Percentiles rank a stretch among this genome's conserved stretches.
These are phyloP conservation scores for Corniculantispora saksenae DNA, from an alignment of 2,329 filamentous ascomycete genomes.

Conservation along the genomic window DNA sequence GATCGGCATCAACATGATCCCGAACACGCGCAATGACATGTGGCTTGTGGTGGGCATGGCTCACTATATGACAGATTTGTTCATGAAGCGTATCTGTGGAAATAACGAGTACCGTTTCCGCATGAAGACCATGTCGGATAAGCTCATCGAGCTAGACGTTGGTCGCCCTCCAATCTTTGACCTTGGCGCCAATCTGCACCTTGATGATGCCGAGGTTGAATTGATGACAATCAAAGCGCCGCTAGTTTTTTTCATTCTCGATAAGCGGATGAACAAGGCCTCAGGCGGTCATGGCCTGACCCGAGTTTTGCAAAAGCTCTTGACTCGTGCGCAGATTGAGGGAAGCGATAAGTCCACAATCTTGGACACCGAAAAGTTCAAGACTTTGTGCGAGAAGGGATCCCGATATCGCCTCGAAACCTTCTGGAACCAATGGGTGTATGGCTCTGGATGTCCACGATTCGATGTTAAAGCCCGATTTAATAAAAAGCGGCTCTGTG, in stretches of 20 bases:
- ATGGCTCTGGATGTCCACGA: constrained; percentile 82
- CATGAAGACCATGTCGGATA: constrained; percentile 82
- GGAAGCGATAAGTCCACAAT: constrained; percentile 66
- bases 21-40: constrained; percentile 75
- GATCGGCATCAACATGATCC: constrained; percentile 89
- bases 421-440: constrained; percentile 94
- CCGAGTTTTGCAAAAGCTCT: constrained; percentile 81
- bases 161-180: constrained; percentile 80
- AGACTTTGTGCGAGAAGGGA: constrained; percentile 82
- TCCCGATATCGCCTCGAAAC: constrained; percentile 82
- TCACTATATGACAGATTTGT: constrained; percentile 92
- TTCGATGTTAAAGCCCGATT: constrained; percentile 87
- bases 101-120: constrained; percentile 94
- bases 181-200: constrained; percentile 73
- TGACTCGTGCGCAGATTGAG: constrained; percentile 78
- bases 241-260: constrained; percentile 88
- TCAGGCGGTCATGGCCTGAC: constrained; percentile 79
- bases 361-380: constrained; percentile 74
- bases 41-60: constrained; percentile 91
- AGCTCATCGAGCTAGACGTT: constrained; percentile 77
- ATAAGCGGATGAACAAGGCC: constrained; percentile 85
- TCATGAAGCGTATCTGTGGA: constrained; percentile 86
- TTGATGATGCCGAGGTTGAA: constrained; percentile 83
- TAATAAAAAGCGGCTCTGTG: constrained; percentile 95
- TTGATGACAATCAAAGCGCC: constrained; percentile 91